Conservation (phyloP, 2,329 filamentous ascomycete species). For the Polytolypa hystricis region DNA sequence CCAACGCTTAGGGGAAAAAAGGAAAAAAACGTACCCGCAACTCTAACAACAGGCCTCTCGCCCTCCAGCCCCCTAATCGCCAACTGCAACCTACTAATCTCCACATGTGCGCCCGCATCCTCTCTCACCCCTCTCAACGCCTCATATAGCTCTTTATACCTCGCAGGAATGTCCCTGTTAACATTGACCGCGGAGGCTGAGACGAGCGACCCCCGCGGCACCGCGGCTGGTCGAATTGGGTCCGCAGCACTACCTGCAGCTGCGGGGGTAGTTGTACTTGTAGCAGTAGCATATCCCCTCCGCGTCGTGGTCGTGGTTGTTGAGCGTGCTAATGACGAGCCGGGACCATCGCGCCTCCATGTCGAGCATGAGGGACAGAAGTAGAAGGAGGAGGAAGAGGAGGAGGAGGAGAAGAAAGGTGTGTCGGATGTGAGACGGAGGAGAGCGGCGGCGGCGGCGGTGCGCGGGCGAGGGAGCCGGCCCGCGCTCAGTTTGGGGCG, state of each 20-base stretch:
- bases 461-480: too few relatives aligned
- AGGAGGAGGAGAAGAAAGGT: too few relatives aligned
- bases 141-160: slow-evolving; percentile 43
- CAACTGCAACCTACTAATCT: slow-evolving; percentile 49
- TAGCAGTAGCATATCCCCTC: too few relatives aligned
- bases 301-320: slow-evolving; percentile 7
- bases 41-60: slow-evolving; percentile 41
- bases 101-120: slow-evolving; percentile 44
- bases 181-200: slow-evolving; percentile 44
- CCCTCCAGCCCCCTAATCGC: slow-evolving; percentile 47
- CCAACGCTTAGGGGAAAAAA: neutral
- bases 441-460: too few relatives aligned
- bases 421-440: neutral
- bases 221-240: slow-evolving; percentile 7
- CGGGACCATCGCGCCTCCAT: slow-evolving; percentile 25
- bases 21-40: slow-evolving; percentile 37
- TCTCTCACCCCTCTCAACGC: slow-evolving; percentile 42
- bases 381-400: slow-evolving; percentile 19
- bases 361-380: slow-evolving; percentile 33
- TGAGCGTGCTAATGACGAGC: slow-evolving; percentile 12
- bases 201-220: slow-evolving; percentile 30
- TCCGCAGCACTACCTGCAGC: neutral
- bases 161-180: slow-evolving; percentile 41
- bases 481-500: too few relatives aligned
- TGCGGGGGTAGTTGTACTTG: neutral